Evolutionary conservation across 2,329 filamentous ascomycete species (phyloP).

Genomic region (Emmonsia crescens): DNA sequence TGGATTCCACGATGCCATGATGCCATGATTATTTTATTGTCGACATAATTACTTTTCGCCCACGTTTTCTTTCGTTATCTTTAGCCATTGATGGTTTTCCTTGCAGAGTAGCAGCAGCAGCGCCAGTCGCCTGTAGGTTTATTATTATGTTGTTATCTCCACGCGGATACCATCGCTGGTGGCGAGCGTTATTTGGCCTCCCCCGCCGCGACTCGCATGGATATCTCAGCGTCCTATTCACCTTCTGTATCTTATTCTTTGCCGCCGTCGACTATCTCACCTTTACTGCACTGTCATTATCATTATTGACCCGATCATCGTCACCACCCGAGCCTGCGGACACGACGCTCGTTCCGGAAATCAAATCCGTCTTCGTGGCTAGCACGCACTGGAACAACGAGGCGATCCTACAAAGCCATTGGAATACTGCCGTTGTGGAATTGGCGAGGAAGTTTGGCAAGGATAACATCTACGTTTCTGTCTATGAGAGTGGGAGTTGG

Average conservation of each 20-base stretch:
- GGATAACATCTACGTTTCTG: slow-evolving; percentile 56
- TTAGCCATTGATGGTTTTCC: background rate
- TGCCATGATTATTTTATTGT: too few relatives aligned
- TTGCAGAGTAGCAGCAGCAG: too few relatives aligned
- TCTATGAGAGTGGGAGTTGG: slow-evolving; percentile 59
- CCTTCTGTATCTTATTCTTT: background rate
- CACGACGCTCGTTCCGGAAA: background rate
- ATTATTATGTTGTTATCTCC: slow-evolving; percentile 1
- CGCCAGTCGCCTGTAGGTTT: too few relatives aligned
- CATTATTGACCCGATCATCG: background rate
- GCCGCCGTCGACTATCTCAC: background rate
- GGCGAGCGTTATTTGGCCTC: background rate
- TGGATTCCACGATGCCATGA: too few relatives aligned
- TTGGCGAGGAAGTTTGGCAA: slow-evolving; percentile 48
- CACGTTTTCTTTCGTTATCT: too few relatives aligned
- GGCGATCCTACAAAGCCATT: slow-evolving; percentile 48
- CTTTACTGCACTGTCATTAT: background rate
- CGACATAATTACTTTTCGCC: too few relatives aligned
- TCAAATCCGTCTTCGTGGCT: slow-evolving; percentile 48
- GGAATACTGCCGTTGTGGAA: slow-evolving; percentile 50
- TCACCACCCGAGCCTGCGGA: background rate
- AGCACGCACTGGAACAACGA: slow-evolving; percentile 61
- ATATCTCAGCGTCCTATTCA: background rate
- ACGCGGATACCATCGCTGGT: slow-evolving; percentile 3
- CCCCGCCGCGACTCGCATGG: background rate